phyloP scores from a whole-genome alignment of 257 asterid species.

The Ballota nigra region DNA sequence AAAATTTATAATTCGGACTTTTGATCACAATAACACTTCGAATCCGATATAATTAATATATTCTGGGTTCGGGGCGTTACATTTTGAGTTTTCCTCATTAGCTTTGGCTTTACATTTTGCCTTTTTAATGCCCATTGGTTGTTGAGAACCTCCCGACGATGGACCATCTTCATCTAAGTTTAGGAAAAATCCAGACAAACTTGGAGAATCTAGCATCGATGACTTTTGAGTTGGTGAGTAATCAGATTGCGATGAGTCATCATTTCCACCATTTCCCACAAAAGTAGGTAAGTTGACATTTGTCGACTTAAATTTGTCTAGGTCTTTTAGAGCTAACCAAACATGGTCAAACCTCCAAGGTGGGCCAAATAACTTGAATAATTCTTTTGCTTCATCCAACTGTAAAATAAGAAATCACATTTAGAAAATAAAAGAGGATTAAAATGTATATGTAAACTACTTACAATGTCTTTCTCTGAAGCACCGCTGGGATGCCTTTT shows the following conservation, averaged over 20 bases:
- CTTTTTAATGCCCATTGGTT: not conserved
- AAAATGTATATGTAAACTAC: too few species aligned
- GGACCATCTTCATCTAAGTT: not conserved
- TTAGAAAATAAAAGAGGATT: too few species aligned
- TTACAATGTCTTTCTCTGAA: too few species aligned
- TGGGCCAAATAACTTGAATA: not conserved
- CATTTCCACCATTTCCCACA: not conserved
- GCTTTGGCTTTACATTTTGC: not conserved
- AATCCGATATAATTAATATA: too few species aligned
- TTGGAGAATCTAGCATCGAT: not conserved
- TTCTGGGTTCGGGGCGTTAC: too few species aligned
- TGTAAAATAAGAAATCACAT: too few species aligned
- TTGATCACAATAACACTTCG: too few species aligned
- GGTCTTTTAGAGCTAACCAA: not conserved
- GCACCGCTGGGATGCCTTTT: too few species aligned
- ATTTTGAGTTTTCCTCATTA: too few species aligned
- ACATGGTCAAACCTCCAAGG: not conserved
- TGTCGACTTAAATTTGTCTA: not conserved
- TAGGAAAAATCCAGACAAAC: not conserved
- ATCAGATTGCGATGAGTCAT: too few species aligned
- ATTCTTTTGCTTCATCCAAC: not conserved
- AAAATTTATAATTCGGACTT: too few species aligned
- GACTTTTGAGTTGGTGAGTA: too few species aligned
- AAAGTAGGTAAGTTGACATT: not conserved
- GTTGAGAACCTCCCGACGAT: not conserved